Base-by-base conservation (phyloP, 768 basidiomycete species). In the Termitomyces sp. region DNA sequence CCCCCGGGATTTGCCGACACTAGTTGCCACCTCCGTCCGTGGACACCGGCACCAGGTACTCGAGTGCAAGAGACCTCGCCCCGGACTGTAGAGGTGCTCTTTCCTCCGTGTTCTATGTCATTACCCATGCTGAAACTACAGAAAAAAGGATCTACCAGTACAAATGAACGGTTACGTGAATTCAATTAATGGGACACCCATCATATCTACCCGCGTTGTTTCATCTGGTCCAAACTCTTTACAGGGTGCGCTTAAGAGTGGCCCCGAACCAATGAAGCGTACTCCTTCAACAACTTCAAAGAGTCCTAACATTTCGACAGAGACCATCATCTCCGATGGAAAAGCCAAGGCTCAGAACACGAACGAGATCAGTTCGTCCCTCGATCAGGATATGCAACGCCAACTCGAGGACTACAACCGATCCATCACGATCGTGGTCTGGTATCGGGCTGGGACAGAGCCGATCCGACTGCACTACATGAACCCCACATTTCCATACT, bases 391-490 rank as follows among this genome's bases (percentile, higher is more conserved):
- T 49, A 74, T 76, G 64, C 71, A 74, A 56, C 67, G 72, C 43
- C 76, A 78, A 42, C 61, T 76, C 35, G 75, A 76, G 31, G 77
- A 76, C 44, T 77, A 74, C 54, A 76, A 73, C 48, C 78, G 83
- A 34, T 82, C 85, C 5, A 77, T 86, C 9, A 87, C 84, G 1
- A 77, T 88, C 57, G 78, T 88, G 52, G 80, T 87, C 58, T 88
- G 86, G 86, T 86, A 86, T 72, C 82, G 85, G 73, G 83, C 84
- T 59, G 74, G 76, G 53, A 72, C 70, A 38, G 80, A 83, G 51
- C 85, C 85, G 1, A 76, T 87, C 38, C 76, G 85, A 2, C 71
- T 87, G 25, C 81, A 79, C 19, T 80, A 82, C 59, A 76, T 77
- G 61, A 75, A 87, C 45, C 73, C 82, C 0, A 84, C 84, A 0